Evolutionary conservation across 805 yeast species (phyloP), one percentile per base, ranked within the genome.

Genomic region (Lipomyces sp.): DNA sequence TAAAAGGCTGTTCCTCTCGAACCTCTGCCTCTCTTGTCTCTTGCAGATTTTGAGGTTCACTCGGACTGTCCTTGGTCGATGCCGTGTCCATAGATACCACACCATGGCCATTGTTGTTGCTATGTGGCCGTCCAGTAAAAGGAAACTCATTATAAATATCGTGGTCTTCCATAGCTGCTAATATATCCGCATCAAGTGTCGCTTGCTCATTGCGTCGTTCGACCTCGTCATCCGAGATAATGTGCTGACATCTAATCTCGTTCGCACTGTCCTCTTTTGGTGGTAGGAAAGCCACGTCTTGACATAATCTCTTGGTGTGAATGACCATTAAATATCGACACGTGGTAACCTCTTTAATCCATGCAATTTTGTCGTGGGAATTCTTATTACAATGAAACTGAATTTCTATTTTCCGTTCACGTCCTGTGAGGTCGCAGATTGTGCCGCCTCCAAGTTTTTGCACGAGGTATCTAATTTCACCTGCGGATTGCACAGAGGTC

Each of bases 271-370:
- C 65, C 45, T 18, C 70, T 57, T 47, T 67, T 59, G 49, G 69
- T 45, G 56, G 67, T 35, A 69, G 47, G 42, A 71, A 68, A 16
- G 61, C 57, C 37, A 65, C 65, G 3, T 69, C 73, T 26, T 47
- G 50, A 50, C 88, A 83, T 22, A 83, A 66, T 6, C 66, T 62
- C 0, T 82, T 81, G 0, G 81, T 71, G 41, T 72, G 72, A 2
- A 83, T 66, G 24, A 69, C 69, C 65, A 80, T 72, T 56, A 72
- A 72, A 61, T 83, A 83, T 39, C 74, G 75, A 63, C 89, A 83
- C 0, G 83, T 78, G 47, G 71, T 73, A 29, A 72, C 66, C 63
- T 83, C 89, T 43, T 67, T 67, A 2, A 80, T 71, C 61, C 74
- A 74, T 8, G 68, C 47, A 18, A 69, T 65, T 10, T 62, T 62